Evolutionary conservation across 129 eudicot species (phyloP), one percentile per base, ranked within the genome.

Genomic region (Tagetes patula): DNA sequence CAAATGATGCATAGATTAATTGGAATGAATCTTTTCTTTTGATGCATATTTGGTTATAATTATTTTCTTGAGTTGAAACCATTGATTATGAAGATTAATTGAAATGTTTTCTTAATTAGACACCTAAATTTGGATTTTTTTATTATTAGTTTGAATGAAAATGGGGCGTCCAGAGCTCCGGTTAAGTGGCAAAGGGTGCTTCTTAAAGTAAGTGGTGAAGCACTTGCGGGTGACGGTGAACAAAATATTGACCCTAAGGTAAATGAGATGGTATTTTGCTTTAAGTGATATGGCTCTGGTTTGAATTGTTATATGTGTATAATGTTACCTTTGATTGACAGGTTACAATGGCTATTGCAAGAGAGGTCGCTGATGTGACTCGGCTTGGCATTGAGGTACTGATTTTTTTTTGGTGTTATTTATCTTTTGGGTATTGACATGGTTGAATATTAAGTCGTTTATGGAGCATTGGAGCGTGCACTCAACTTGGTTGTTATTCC

Each of bases 221-320:
- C 97, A 56, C 96, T 94, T 73, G 89, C 99, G 0, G 97, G 99
- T 65, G 99, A 94, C 63, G 81, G 84, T 65, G 63, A 66, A 34
- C 99, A 94, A 75, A 94, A 83, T 74, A 94, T 94, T 5, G 99
- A 94, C 78, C 99, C 99, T 34, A 94, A 94, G 97, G 98, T 92
- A 59, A 48, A 66, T 11, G 69, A 6, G 3, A 7, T 47, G 8
- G n/a, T 69, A 34, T 39, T 56, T 73, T 58, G 7, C 9, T 43
- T 67, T 47, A 1, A 8, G 11, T 67, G 10, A 36, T 36, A 12
- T 20, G 48, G 36, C 14, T 36, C 42, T 36, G 12, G 36, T 61
- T 61, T 61, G 67, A 37, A 36, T 61, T 38, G 4, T 56, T 8
- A 3, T 34, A 34, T 12, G 13, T 45, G 54, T 73, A 72, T 68